Evolutionary conservation across 192 early-diverging fungal species (phyloP).

Genomic region (Backusella psychrophila): DNA sequence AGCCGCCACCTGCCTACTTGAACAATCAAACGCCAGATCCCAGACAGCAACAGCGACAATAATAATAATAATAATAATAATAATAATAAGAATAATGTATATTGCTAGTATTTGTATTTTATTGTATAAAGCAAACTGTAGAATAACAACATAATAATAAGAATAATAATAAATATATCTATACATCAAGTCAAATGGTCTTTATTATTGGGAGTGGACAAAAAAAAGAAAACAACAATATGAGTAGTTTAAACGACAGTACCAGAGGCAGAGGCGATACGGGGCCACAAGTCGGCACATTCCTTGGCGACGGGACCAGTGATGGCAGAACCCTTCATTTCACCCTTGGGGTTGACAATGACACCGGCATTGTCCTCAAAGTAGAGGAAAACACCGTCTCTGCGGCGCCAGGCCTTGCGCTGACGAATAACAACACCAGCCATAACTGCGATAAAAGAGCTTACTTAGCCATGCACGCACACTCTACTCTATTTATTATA

Average conservation of each 20-base stretch:
- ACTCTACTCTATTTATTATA: not conserved
- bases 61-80: not conserved
- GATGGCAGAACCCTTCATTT: conserved; percentile 89
- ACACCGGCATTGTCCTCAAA: conserved; percentile 99
- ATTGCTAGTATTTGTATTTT: not conserved
- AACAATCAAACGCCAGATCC: not conserved
- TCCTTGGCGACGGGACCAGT: conserved; percentile 99
- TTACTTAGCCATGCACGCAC: not conserved
- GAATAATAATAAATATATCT: not conserved
- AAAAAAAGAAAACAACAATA: not conserved
- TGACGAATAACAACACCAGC: conserved; percentile 99
- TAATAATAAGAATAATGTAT: not conserved
- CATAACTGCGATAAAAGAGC: conserved; percentile 67
- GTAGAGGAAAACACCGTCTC: conserved; percentile 99
- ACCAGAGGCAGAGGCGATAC: conserved; percentile 92
- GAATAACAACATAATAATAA: no score
- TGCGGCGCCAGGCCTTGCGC: conserved; percentile 98
- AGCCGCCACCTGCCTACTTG: conserved; percentile 4
- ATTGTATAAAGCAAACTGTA: no score
- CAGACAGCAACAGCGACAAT: not conserved
- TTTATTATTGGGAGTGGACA: not conserved
- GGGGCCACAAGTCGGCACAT: conserved; percentile 99
- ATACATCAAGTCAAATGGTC: not conserved
- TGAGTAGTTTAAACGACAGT: conserved; percentile 54
- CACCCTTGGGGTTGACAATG: conserved; percentile 84